Evolutionary conservation across 2,329 filamentous ascomycete genomes (phyloP), one percentile per base, ranked within the genome.

Genomic region (Aureobasidium sp.): DNA sequence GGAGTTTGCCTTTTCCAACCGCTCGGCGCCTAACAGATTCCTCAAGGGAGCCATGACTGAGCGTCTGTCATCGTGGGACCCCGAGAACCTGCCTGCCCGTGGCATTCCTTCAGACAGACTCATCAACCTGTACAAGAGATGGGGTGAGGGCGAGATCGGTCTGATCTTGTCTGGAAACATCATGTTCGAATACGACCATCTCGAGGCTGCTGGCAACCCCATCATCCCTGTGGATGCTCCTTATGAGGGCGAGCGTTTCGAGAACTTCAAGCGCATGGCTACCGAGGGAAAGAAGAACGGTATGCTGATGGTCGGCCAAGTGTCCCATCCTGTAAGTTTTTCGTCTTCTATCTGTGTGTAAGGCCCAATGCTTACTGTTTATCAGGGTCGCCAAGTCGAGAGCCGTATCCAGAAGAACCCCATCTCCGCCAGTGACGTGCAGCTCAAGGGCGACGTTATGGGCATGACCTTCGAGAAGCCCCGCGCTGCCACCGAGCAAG

Each of bases 1-100:
- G 53, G 67, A 75, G 36, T 79, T 78, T 64, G 72, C 72, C 17
- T 79, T 79, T 66, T 81, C 80, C 45, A 78, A 80, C 57, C 78
- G 76, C 62, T 81, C 79, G 1, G 85, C 85, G 1, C 80, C 80
- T 45, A 89, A 88, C 70, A 78, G 85, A n/a, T 85, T 88, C 68
- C 71, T 88, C 65, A 89, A 89, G 72, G 84, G 77, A 6, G 82
- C 87, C 45, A 88, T 89, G 86, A 83, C 82, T 1, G 87, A 89
- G 70, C 76, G 80, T 8, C 74, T 88, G 15, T 82, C 84, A 0
- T 84, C 80, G 5, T 89, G 84, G 83, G 78, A 82, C 63, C 75
- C 80, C 7, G 78, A 78, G 27, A 77, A 83, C 62, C 67, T 82
- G 9, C 72, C 79, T 25, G 77, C 77, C 3, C 79, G 86, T 45